Percentiles rank a stretch among this genome's conserved stretches.
phyloP scores from a whole-genome alignment of 148 eudicot genomes.

The Vaccinium myrtillus region DNA sequence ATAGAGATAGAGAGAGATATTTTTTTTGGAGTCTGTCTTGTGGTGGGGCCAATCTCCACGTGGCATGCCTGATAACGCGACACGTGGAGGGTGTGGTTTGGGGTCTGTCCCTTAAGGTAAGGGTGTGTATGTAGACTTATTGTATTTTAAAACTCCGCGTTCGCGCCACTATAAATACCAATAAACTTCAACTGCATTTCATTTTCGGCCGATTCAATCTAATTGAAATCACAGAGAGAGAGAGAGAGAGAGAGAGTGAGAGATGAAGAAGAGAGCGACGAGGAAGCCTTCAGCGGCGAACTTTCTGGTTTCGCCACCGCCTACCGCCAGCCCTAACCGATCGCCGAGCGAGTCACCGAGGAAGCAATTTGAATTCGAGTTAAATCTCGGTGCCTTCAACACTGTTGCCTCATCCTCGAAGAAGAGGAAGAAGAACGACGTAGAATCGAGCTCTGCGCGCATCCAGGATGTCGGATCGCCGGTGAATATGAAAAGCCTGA shows the following conservation, averaged over 20 bases:
- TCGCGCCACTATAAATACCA: neutral
- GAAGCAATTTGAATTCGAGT: neutral
- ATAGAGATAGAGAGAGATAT: too few relatives aligned
- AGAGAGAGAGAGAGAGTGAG: constrained; percentile 6
- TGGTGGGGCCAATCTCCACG: too few relatives aligned
- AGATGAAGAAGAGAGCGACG: constrained; percentile 4
- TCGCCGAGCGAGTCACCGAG: constrained; percentile 4
- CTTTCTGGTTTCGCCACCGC: constrained; percentile 6
- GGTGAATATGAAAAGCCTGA: constrained; percentile 21
- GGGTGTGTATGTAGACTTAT: too few relatives aligned
- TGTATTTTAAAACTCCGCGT: neutral
- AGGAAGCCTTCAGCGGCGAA: constrained; percentile 5
- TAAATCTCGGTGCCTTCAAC: constrained; percentile 12
- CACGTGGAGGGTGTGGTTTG: too few relatives aligned
- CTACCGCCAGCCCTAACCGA: neutral
- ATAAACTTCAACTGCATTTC: neutral
- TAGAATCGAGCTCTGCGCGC: constrained; percentile 19
- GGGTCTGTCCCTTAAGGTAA: too few relatives aligned
- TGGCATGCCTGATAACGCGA: too few relatives aligned
- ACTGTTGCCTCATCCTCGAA: constrained; percentile 11
- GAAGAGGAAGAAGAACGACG: constrained; percentile 3
- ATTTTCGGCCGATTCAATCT: neutral
- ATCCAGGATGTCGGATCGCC: constrained; percentile 27
- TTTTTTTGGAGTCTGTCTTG: too few relatives aligned
- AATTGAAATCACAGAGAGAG: too few relatives aligned